Evolutionary conservation across 805 yeast species (phyloP).

Genomic region (Myxozyma vanderwaltii): DNA sequence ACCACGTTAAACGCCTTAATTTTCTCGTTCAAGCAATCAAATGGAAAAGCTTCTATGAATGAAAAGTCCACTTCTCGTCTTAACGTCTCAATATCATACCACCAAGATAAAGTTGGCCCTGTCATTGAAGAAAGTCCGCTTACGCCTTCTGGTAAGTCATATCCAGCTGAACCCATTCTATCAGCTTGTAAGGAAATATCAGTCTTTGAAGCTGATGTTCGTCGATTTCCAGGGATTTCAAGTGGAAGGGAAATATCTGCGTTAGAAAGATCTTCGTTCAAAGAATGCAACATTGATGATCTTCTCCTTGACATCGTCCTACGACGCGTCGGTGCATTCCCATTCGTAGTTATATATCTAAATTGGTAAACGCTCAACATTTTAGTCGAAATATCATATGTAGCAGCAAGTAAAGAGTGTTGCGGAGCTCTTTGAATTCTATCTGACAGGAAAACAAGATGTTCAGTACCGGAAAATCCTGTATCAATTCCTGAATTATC

Average conservation of each 20-base stretch:
- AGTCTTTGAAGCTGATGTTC: conserved; percentile 16
- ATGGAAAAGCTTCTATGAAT: conserved; percentile 23
- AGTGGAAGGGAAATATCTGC: conserved; percentile 5
- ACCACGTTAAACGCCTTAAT: conserved; percentile 35
- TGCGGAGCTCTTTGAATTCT: conserved; percentile 2
- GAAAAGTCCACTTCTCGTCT: conserved; percentile 38
- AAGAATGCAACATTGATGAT: conserved; percentile 26
- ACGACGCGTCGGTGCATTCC: conserved; percentile 8
- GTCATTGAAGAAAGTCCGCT: conserved; percentile 3
- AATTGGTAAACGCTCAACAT: conserved; percentile 58
- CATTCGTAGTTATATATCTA: conserved; percentile 44
- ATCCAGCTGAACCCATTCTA: conserved; percentile 44
- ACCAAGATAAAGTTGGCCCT: conserved; percentile 19
- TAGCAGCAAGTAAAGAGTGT: conserved; percentile 17
- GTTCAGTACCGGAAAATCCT: conserved; percentile 60
- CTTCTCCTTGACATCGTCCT: conserved; percentile 28
- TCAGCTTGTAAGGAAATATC: conserved; percentile 28
- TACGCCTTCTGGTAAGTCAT: conserved; percentile 3
- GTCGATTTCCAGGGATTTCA: conserved; percentile 6
- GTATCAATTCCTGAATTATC: conserved; percentile 60
- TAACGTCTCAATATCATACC: conserved; percentile 25
- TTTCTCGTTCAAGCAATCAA: conserved; percentile 1
- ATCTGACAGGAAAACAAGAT: conserved; percentile 46
- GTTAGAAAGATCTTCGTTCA: conserved; percentile 10
- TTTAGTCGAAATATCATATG: conserved; percentile 51